Conservation (phyloP, 345 rosid genomes). For the Syzygium oleosum region DNA sequence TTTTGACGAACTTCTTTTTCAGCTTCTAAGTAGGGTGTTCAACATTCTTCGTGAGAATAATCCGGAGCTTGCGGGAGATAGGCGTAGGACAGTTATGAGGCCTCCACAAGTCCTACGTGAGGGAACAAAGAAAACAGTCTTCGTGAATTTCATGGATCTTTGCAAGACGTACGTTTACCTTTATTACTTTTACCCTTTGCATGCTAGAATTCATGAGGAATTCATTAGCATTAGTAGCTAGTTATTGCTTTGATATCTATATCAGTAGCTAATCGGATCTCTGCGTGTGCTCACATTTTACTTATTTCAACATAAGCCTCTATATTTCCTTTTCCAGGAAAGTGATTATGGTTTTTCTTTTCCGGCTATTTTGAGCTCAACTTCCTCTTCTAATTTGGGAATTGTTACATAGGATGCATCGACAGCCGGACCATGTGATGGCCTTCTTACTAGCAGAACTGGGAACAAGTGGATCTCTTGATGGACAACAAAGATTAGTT, state of each 20-base stretch:
- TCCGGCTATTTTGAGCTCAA: not conserved
- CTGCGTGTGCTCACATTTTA: not conserved
- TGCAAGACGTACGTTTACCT: constrained; percentile 59
- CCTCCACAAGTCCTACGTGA: constrained; percentile 98
- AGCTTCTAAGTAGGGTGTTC: constrained; percentile 89
- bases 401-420: constrained; percentile 60
- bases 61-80: constrained; percentile 95
- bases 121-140: constrained; percentile 96
- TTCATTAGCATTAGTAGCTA: not conserved
- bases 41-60: constrained; percentile 89
- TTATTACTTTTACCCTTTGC: not conserved
- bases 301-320: not conserved
- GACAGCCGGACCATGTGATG: constrained; percentile 94
- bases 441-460: constrained; percentile 83
- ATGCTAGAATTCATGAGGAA: not conserved
- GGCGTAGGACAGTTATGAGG: constrained; percentile 96
- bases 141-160: constrained; percentile 95
- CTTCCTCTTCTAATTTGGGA: not conserved
- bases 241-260: not conserved
- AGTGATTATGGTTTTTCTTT: not conserved
- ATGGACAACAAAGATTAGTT: constrained; percentile 86
- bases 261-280: not conserved
- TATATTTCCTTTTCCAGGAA: not conserved
- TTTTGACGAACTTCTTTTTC: constrained; percentile 13
- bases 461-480: constrained; percentile 96